These are phyloP conservation scores for Mycosphaerella sp. DNA, from an alignment of 2,329 filamentous ascomycete genomes.

Conservation along the genomic window DNA sequence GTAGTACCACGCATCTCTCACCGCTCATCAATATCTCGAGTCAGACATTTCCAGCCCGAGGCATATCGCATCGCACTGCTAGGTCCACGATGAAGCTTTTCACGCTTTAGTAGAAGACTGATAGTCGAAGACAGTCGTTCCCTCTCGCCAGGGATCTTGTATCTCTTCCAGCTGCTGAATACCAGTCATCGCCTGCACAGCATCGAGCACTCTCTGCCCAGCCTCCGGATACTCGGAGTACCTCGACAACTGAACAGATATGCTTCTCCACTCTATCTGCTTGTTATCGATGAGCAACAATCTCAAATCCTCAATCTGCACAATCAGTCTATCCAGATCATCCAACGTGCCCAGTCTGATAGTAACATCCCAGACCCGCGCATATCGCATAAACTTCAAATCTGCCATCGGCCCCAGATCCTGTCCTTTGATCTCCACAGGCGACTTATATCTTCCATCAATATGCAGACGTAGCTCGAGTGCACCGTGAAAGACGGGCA, in stretches of 20 bases:
- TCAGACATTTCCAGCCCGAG: too few relatives aligned
- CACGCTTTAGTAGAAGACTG: too few relatives aligned
- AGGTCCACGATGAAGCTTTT: too few relatives aligned
- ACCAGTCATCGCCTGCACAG: conserved; percentile 13
- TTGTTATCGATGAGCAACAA: conserved; percentile 2
- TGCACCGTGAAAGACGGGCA: conserved; percentile 38
- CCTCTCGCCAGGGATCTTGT: conserved; percentile 13
- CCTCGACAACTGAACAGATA: conserved; percentile 16
- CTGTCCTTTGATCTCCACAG: conserved; percentile 14
- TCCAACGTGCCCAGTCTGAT: conserved; percentile 14
- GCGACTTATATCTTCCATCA: conserved; percentile 14
- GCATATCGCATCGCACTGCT: too few relatives aligned
- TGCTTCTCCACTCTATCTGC: conserved; percentile 10
- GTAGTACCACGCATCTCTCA: too few relatives aligned
- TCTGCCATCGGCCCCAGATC: conserved; percentile 15
- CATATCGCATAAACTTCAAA: conserved; percentile 7
- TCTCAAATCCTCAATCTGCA: conserved; percentile 11
- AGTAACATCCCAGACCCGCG: conserved; percentile 14
- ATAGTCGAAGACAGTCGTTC: conserved; percentile 15
- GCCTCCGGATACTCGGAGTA: conserved; percentile 11
- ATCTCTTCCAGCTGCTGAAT: conserved; percentile 11
- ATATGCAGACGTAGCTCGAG: conserved; percentile 14
- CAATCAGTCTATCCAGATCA: conserved; percentile 13
- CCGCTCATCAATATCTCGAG: too few relatives aligned
- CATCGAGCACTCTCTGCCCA: conserved; percentile 9